phyloP scores from a whole-genome alignment of 345 rosid genomes.

The Salix koriyanagi region DNA sequence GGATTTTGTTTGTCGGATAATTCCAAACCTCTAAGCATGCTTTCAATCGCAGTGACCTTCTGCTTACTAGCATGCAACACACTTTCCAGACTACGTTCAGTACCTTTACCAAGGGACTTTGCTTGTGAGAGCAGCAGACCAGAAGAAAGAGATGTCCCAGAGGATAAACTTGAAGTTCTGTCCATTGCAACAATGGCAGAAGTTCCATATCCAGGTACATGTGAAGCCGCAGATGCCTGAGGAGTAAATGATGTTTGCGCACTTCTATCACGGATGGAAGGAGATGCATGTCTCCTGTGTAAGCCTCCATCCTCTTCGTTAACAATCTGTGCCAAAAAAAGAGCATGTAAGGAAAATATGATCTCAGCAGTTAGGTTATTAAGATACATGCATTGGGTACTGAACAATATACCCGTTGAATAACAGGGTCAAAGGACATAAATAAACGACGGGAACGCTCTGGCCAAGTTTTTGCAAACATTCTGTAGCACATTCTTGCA shows the following conservation, averaged over 20 bases:
- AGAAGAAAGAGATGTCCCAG: slow-evolving; percentile 65
- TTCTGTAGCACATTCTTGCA: slow-evolving; percentile 96
- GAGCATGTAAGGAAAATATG: neutral
- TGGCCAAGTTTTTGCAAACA: slow-evolving; percentile 98
- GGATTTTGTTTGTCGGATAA: slow-evolving; percentile 79
- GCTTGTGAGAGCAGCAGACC: slow-evolving; percentile 74
- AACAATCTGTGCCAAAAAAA: slow-evolving; percentile 48
- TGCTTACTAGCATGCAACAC: slow-evolving; percentile 95
- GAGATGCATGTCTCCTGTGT: slow-evolving; percentile 96
- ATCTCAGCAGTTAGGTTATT: neutral
- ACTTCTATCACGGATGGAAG: slow-evolving; percentile 85
- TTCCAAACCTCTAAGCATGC: slow-evolving; percentile 96
- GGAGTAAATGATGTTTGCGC: slow-evolving; percentile 48
- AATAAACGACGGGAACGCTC: slow-evolving; percentile 94
- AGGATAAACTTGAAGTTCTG: slow-evolving; percentile 69
- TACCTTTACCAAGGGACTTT: slow-evolving; percentile 59
- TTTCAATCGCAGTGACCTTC: slow-evolving; percentile 97
- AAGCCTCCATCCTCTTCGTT: slow-evolving; percentile 96
- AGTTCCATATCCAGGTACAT: slow-evolving; percentile 82
- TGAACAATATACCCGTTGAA: slow-evolving; percentile 71
- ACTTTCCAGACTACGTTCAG: slow-evolving; percentile 92
- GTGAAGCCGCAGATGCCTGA: slow-evolving; percentile 52
- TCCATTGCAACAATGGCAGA: slow-evolving; percentile 98
- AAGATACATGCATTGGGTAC: neutral
- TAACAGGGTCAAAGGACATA: slow-evolving; percentile 89